Base-by-base conservation (phyloP, 164 flowering plant species). In the Cinnamomum chago region DNA sequence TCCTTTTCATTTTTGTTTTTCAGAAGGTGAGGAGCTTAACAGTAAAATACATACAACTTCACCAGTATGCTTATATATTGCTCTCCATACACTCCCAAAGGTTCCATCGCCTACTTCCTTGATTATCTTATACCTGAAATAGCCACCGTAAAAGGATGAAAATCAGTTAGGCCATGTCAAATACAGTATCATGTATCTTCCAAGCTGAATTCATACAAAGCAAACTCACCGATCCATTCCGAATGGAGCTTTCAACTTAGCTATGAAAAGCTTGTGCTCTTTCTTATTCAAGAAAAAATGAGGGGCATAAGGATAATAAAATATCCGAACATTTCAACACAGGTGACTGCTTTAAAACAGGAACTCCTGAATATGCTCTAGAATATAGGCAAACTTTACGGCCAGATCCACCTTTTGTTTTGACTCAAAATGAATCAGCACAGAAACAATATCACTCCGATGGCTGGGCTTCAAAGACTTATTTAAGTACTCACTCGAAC, bases 61-160 rank as follows among this genome's bases (percentile, higher is more conserved):
- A 77, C 97, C 93, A 83, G 91, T 81, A 80, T 85, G 93, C 84
- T 88, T 90, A 86, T 89, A 88, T 68, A 94, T 83, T 73, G 98
- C 99, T 68, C 97, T 86, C 97, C 97, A 96, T 15, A 94, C 99
- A 84, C 83, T 88, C 62, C 98, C 99, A 88, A 94, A 96, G 5
- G 97, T 96, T 51, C 99, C 99, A 85, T 92, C 91, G 73, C 99
- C 99, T 82, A 94, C 99, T 84, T 91, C 99, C 84, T 92, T 93
- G 67, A 96, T 93, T 71, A 96, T 83, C 82, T 84, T 92, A 83
- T 90, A 96, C 86, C 98, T 96, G 79, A 6, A 70, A 62, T 12
- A 65, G 47, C n/a, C n/a, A 65, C 65, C 20, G 18, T 24, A 72
- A 60, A 52, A 10, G 0, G 73, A 30, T 2, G 62, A 79, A 40